These are phyloP conservation scores for Chalciporus sp. DNA, from an alignment of 1,284 basidiomycete species.

Conservation along the genomic window DNA sequence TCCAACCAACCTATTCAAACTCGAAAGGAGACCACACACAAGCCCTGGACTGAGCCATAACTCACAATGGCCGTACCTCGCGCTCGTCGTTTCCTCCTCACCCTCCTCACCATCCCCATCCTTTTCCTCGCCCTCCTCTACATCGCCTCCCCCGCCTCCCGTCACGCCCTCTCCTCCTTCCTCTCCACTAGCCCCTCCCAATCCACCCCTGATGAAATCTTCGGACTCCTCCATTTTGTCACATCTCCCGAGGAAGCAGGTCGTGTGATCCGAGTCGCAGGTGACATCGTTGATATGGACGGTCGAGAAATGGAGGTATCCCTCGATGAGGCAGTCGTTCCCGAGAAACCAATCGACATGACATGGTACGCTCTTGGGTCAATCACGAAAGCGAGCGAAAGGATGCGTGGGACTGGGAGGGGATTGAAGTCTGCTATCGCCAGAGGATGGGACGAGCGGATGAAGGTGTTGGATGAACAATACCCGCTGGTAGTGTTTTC, in stretches of 20 bases:
- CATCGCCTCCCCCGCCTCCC: conserved; percentile 39
- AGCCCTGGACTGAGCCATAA: neutral
- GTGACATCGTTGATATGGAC: neutral
- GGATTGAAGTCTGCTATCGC: conserved; percentile 1
- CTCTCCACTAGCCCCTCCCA: conserved; percentile 38
- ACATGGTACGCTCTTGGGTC: conserved; percentile 46
- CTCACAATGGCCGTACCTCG: conserved; percentile 35
- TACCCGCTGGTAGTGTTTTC: conserved; percentile 79
- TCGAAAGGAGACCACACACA: neutral
- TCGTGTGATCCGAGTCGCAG: conserved; percentile 10
- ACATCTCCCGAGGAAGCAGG: conserved; percentile 43
- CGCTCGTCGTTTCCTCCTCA: conserved; percentile 45
- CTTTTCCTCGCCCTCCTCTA: conserved; percentile 31
- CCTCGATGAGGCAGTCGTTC: conserved; percentile 43
- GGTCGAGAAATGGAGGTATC: conserved; percentile 39
- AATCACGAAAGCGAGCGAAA: neutral
- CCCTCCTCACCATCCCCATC: conserved; percentile 29
- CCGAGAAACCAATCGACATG: conserved; percentile 48
- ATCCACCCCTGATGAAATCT: conserved; percentile 56
- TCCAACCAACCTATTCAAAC: too few relatives aligned
- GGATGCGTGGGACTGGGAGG: neutral
- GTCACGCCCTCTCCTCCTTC: conserved; percentile 27
- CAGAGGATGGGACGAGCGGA: conserved; percentile 52
- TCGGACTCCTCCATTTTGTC: conserved; percentile 65
- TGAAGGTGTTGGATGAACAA: conserved; percentile 46